Conservation (phyloP, 768 basidiomycete species). For the Auriscalpium microsporum region DNA sequence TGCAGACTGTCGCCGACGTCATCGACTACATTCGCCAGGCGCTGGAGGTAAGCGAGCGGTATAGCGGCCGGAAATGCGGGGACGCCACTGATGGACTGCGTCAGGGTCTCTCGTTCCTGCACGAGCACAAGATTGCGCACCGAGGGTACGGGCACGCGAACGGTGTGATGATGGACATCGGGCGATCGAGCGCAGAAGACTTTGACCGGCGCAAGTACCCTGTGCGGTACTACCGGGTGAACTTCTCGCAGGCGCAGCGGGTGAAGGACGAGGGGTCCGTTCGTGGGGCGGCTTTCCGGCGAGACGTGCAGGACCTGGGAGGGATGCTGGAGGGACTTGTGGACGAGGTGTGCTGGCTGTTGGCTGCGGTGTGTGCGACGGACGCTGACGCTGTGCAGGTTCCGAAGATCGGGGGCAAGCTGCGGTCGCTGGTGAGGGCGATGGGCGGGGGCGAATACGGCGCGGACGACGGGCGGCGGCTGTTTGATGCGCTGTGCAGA, state of each 20-base stretch:
- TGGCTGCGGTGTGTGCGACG: background rate
- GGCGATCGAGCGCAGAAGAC: background rate
- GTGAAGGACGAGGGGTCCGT: slow-evolving; percentile 4
- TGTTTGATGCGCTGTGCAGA: slow-evolving; percentile 42
- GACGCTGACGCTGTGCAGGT: slow-evolving; percentile 25
- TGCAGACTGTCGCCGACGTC: slow-evolving; percentile 38
- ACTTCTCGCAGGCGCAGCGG: slow-evolving; percentile 5
- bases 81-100: background rate
- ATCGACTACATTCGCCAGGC: slow-evolving; percentile 44
- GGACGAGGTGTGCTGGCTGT: background rate
- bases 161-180: slow-evolving; percentile 14
- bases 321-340: slow-evolving; percentile 3
- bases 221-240: slow-evolving; percentile 11
- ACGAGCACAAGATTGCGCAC: slow-evolving; percentile 9
- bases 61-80: background rate
- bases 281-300: background rate
- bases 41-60: slow-evolving; percentile 31
- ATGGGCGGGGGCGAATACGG: slow-evolving; percentile 40
- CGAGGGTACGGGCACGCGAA: slow-evolving; percentile 1
- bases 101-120: slow-evolving; percentile 10
- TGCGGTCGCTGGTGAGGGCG: slow-evolving; percentile 37
- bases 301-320: slow-evolving; percentile 9
- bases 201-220: slow-evolving; percentile 6
- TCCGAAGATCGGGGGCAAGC: slow-evolving; percentile 31
- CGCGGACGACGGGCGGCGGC: slow-evolving; percentile 40